Evolutionary conservation across 345 rosid genomes (phyloP).

Genomic region (Trapa incisa): DNA sequence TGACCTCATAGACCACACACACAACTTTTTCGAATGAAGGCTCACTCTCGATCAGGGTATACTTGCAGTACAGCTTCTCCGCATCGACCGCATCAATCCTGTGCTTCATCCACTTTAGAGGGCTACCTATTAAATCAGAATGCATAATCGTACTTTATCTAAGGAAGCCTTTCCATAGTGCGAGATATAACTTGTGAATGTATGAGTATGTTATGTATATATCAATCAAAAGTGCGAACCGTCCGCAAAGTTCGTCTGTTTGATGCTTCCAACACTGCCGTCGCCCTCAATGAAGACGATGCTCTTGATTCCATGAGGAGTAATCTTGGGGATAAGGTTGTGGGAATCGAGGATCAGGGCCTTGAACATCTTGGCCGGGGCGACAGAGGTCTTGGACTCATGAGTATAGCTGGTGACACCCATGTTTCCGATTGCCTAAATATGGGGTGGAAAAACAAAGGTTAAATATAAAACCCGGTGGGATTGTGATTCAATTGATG

Average conservation of each 20-base stretch:
- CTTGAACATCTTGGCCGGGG: conserved; percentile 6
- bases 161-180: too few relatives aligned
- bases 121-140: background rate
- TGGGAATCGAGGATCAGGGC: conserved; percentile 5
- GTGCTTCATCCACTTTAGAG: conserved; percentile 4
- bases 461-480: too few relatives aligned
- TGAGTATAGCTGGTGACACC: conserved; percentile 3
- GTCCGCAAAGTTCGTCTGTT: conserved; percentile 1
- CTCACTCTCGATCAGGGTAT: background rate
- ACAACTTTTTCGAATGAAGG: background rate
- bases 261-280: conserved; percentile 9
- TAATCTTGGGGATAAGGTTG: conserved; percentile 7
- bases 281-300: conserved; percentile 8
- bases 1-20: background rate
- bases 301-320: conserved; percentile 5
- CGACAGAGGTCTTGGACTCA: conserved; percentile 1
- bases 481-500: too few relatives aligned
- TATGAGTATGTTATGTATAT: too few relatives aligned
- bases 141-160: too few relatives aligned
- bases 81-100: background rate
- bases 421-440: background rate
- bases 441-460: too few relatives aligned
- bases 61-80: background rate
- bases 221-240: background rate
- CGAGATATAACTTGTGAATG: too few relatives aligned